Conservation (phyloP, 164 flowering plant genomes). For the Magnolia kwangsiensis region DNA sequence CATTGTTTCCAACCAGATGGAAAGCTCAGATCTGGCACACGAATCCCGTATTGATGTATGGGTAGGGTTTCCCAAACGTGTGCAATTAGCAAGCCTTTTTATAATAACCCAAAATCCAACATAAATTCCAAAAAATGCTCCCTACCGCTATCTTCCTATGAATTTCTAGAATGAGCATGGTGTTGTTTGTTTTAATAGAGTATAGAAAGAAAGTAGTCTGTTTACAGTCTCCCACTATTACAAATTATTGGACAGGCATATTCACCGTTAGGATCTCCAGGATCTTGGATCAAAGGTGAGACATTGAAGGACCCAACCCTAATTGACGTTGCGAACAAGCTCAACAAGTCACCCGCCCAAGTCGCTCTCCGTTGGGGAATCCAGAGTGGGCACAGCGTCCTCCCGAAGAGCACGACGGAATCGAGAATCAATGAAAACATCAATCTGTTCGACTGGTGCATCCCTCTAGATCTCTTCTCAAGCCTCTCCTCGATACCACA, state of each 20-base stretch:
- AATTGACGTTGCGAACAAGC: conserved; percentile 45
- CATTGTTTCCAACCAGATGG: too few species aligned
- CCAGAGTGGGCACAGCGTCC: conserved; percentile 66
- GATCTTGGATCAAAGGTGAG: conserved; percentile 50
- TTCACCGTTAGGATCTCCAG: conserved; percentile 77
- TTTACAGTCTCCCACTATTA: too few species aligned
- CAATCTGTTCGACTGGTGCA: conserved; percentile 52
- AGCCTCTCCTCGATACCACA: conserved; percentile 47
- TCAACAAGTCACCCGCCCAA: conserved; percentile 65
- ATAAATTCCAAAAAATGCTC: too few species aligned
- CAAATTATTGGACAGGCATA: conserved; percentile 42
- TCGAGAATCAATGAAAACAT: conserved; percentile 60
- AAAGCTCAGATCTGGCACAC: too few species aligned
- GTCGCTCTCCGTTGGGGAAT: conserved; percentile 82
- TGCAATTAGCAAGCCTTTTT: too few species aligned
- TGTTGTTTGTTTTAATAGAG: too few species aligned
- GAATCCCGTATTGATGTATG: too few species aligned
- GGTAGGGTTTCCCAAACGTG: too few species aligned
- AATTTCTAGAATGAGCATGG: too few species aligned
- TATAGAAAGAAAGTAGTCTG: too few species aligned
- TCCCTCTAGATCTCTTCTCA: conserved; percentile 51
- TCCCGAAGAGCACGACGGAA: conserved; percentile 65
- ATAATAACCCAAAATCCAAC: too few species aligned
- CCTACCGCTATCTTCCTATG: too few species aligned
- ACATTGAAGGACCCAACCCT: conserved; percentile 52